A percentile compares a stretch with the other conserved stretches of the same genome.
phyloP scores from a whole-genome alignment of 192 early-diverging fungal genomes.

The Phycomyces nitens region DNA sequence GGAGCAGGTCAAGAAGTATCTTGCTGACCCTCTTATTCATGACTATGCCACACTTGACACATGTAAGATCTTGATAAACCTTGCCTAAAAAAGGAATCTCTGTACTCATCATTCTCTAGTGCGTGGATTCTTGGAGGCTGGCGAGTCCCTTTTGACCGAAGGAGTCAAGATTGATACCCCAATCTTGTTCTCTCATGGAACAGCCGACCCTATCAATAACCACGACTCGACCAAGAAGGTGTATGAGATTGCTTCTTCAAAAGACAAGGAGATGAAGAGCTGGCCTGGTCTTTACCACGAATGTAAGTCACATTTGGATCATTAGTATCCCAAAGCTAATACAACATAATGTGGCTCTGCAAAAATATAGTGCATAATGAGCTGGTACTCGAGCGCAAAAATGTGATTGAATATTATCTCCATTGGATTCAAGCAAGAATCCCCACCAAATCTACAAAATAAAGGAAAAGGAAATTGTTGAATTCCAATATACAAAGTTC shows the following conservation, averaged over 20 bases:
- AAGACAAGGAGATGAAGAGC: slow-evolving; percentile 38
- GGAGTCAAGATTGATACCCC: slow-evolving; percentile 42
- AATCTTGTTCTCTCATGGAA: slow-evolving; percentile 52
- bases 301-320: slow-evolving; percentile 22
- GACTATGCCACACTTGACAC: slow-evolving; percentile 42
- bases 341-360: too few relatives aligned
- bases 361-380: too few relatives aligned
- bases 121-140: slow-evolving; percentile 49
- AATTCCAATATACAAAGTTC: too few relatives aligned
- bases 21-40: slow-evolving; percentile 55
- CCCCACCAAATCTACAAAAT: too few relatives aligned
- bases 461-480: too few relatives aligned
- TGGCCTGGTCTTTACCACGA: slow-evolving; percentile 37
- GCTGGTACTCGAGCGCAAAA: too few relatives aligned
- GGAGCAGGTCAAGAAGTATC: slow-evolving; percentile 45
- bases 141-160: slow-evolving; percentile 35
- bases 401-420: too few relatives aligned
- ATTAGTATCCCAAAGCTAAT: too few relatives aligned
- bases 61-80: slow-evolving; percentile 19
- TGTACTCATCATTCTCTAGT: slow-evolving; percentile 20
- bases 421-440: too few relatives aligned
- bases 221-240: slow-evolving; percentile 31
- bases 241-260: slow-evolving; percentile 36
- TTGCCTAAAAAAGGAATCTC: neutral
- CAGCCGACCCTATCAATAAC: slow-evolving; percentile 43